phyloP scores from a whole-genome alignment of 139 green algal species.

The Desmodesmus armatus region DNA sequence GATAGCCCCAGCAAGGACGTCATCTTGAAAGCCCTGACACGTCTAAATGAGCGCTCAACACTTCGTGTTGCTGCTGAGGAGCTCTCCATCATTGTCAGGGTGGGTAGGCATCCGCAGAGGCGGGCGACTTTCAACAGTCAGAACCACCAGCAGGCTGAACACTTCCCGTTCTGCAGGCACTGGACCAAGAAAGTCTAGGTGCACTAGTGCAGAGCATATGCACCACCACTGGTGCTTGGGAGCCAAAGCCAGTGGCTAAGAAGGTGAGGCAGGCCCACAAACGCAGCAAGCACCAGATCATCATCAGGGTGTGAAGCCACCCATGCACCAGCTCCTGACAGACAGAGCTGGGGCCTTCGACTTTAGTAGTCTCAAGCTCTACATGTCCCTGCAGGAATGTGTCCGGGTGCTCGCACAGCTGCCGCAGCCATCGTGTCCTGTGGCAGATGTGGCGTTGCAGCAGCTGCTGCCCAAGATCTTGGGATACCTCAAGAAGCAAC shows the following conservation, averaged over 20 bases:
- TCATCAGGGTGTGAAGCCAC: too few species aligned
- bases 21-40: constrained; percentile 35
- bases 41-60: constrained; percentile 57
- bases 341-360: too few species aligned
- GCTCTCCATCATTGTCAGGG: constrained; percentile 43
- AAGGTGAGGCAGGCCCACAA: constrained; percentile 48
- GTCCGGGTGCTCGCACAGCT: constrained; percentile 48
- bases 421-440: constrained; percentile 39
- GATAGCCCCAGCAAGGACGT: constrained; percentile 5
- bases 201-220: constrained; percentile 54
- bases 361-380: too few species aligned
- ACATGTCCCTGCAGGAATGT: constrained; percentile 47
- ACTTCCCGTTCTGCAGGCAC: not conserved
- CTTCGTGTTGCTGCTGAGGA: constrained; percentile 55
- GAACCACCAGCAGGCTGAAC: too few species aligned
- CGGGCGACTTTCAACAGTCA: too few species aligned
- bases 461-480: constrained; percentile 52
- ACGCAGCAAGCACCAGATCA: too few species aligned
- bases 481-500: constrained; percentile 47
- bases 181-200: constrained; percentile 31
- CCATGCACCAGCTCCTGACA: too few species aligned
- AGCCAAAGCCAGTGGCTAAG: constrained; percentile 53
- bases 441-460: constrained; percentile 45
- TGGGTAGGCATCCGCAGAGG: too few species aligned
- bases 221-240: constrained; percentile 39